These are phyloP conservation scores for Sporothrix pallida DNA, from an alignment of 2,329 filamentous ascomycete genomes.

Conservation along the genomic window DNA sequence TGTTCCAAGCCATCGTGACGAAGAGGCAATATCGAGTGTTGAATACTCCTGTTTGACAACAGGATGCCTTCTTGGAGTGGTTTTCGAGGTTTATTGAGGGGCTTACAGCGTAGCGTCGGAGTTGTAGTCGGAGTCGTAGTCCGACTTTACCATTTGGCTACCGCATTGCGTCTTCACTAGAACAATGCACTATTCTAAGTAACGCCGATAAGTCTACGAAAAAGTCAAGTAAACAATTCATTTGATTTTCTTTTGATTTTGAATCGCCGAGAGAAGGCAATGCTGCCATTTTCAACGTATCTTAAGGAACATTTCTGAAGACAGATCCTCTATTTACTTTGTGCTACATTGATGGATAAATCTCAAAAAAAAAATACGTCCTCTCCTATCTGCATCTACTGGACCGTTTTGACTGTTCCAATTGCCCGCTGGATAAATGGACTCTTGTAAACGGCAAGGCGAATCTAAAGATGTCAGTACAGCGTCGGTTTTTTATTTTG, in stretches of 20 bases:
- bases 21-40: not conserved
- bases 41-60: not conserved
- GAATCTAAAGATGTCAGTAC: slow-evolving; percentile 10
- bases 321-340: too few species aligned
- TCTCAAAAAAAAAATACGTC: too few species aligned
- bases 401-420: not conserved
- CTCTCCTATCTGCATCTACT: not conserved
- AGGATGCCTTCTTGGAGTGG: not conserved
- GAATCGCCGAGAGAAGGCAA: not conserved
- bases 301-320: too few species aligned
- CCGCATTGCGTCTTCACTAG: slow-evolving; percentile 22
- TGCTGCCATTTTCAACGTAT: not conserved
- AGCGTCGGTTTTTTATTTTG: not conserved
- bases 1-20: slow-evolving; percentile 18
- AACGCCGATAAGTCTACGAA: not conserved
- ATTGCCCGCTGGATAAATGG: not conserved
- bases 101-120: not conserved
- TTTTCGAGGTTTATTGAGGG: not conserved
- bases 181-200: not conserved
- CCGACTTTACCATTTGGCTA: not conserved
- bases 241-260: not conserved
- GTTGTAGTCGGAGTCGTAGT: not conserved
- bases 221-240: too few species aligned
- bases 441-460: slow-evolving; percentile 26
- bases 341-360: too few species aligned